A percentile compares a stretch with the other conserved stretches of the same genome.
These are phyloP conservation scores for Austroboletus novae-zelandiae DNA, from an alignment of 1,284 basidiomycete species.

Conservation along the genomic window DNA sequence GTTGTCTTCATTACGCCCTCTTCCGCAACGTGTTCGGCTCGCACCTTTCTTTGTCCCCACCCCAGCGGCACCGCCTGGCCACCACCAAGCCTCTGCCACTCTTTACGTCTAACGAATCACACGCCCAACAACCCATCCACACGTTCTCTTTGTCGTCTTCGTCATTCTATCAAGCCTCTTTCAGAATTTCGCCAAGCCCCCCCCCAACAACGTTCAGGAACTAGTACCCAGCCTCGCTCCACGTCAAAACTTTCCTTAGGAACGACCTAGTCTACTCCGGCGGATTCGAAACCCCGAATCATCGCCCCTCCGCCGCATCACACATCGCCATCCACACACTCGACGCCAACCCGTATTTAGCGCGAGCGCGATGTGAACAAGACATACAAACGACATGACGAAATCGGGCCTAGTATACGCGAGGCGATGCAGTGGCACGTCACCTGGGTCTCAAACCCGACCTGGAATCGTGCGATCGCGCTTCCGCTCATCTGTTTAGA, in stretches of 20 bases:
- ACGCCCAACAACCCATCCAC: constrained; percentile 12
- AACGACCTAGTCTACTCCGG: background rate
- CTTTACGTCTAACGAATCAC: constrained; percentile 26
- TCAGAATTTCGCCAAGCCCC: background rate
- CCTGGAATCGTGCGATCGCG: background rate
- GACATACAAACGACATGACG: background rate
- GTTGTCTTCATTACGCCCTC: constrained; percentile 1
- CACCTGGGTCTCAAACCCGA: background rate
- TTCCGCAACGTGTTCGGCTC: constrained; percentile 20
- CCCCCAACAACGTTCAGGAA: constrained; percentile 18
- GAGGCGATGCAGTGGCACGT: background rate
- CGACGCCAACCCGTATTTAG: background rate
- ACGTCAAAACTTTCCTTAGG: background rate
- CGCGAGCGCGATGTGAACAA: background rate
- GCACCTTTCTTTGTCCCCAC: constrained; percentile 9
- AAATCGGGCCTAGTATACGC: background rate
- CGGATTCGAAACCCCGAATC: background rate
- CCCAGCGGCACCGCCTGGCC: constrained; percentile 30
- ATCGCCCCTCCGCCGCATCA: background rate
- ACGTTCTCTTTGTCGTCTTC: background rate
- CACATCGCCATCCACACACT: background rate
- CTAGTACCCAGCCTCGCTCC: background rate
- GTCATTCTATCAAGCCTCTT: constrained; percentile 4
- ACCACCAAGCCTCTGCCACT: constrained; percentile 11
- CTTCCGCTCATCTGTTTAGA: constrained; percentile 9